These are phyloP conservation scores for Vitis cinerea DNA, from an alignment of 164 flowering plant genomes.

Conservation along the genomic window DNA sequence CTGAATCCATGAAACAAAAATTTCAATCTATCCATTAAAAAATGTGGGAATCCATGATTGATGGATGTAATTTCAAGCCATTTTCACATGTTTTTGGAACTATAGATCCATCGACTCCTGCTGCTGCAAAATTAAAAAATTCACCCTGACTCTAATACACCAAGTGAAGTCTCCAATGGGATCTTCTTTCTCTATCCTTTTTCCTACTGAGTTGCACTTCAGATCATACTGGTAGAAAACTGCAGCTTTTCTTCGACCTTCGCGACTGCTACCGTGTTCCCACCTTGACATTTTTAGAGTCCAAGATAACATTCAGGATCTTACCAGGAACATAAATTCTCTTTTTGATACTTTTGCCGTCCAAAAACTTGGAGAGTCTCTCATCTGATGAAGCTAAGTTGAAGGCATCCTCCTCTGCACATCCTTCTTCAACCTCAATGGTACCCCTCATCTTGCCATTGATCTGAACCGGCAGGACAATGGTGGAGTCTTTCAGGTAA, in stretches of 20 bases:
- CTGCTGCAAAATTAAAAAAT: no score
- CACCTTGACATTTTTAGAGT: constrained; percentile 48
- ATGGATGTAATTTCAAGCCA: no score
- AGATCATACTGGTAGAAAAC: no score
- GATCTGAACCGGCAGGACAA: constrained; percentile 87
- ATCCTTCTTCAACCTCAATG: constrained; percentile 68
- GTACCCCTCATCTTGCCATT: constrained; percentile 97
- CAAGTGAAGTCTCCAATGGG: no score
- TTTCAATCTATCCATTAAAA: no score
- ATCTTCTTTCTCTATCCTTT: neutral
- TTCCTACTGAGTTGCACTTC: no score
- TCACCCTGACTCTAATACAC: no score
- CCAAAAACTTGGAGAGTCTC: constrained; percentile 69
- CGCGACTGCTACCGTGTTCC: constrained; percentile 12
- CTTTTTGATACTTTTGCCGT: constrained; percentile 64
- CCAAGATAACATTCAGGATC: constrained; percentile 80
- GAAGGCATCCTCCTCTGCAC: constrained; percentile 82
- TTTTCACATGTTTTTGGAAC: no score
- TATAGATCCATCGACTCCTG: no score
- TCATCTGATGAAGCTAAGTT: constrained; percentile 59
- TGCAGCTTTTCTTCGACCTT: no score
- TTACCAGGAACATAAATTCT: constrained; percentile 86
- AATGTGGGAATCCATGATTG: no score
- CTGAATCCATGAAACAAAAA: no score
- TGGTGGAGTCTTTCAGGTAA: constrained; percentile 65